Evolutionary conservation across 805 yeast species (phyloP).

Genomic region (Saturnispora diversa): DNA sequence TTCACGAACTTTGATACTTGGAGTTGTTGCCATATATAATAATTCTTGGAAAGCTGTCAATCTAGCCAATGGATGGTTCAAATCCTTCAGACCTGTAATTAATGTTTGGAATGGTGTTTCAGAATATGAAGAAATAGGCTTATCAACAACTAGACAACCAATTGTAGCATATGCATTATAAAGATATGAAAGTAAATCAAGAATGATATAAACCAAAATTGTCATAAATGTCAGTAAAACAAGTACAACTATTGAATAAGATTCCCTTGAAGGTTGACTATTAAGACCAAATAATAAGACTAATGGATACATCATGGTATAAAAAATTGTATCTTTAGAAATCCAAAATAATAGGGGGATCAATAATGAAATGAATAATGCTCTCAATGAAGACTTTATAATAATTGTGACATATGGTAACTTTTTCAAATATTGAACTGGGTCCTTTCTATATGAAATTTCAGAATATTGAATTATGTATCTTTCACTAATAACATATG

Average conservation of each 20-base stretch:
- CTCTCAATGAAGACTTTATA: constrained; percentile 31
- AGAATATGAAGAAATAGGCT: constrained; percentile 50
- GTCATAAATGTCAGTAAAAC: neutral
- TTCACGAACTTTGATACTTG: constrained; percentile 39
- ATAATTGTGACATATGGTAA: constrained; percentile 14
- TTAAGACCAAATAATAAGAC: constrained; percentile 33
- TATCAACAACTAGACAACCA: constrained; percentile 64
- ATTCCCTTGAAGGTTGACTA: constrained; percentile 33
- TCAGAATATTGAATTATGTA: constrained; percentile 44
- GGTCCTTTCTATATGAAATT: constrained; percentile 35
- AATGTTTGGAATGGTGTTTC: constrained; percentile 57
- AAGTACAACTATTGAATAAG: constrained; percentile 23
- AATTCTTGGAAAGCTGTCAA: constrained; percentile 71
- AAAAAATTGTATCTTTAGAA: constrained; percentile 37
- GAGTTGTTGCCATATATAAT: constrained; percentile 51
- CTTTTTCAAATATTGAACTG: constrained; percentile 26
- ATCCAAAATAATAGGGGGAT: constrained; percentile 29
- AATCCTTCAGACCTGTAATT: constrained; percentile 52
- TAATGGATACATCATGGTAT: constrained; percentile 26
- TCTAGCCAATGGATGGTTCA: constrained; percentile 38
- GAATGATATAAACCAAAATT: constrained; percentile 23
- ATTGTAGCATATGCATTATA: constrained; percentile 60
- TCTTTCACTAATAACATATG: constrained; percentile 46
- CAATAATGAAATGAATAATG: constrained; percentile 29
- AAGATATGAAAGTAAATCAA: constrained; percentile 46